Evolutionary conservation across 2,329 filamentous ascomycete genomes (phyloP).

Genomic region (Colletotrichum falcatum): DNA sequence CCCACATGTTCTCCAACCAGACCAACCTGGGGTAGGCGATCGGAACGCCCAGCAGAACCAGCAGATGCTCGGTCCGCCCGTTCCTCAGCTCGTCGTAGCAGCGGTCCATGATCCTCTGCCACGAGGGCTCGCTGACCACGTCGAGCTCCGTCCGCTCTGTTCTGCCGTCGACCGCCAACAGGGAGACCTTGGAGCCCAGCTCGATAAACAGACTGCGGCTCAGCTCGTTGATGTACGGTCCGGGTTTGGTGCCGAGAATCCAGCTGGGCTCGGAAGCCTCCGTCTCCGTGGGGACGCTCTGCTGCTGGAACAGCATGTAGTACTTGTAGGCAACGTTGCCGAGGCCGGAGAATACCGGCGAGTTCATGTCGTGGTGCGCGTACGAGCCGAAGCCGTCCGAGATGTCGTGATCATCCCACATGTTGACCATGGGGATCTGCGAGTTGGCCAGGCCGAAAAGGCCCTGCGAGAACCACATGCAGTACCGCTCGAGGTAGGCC

Average conservation of each 20-base stretch:
- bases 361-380: conserved; percentile 89
- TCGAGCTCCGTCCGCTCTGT: conserved; percentile 90
- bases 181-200: conserved; percentile 81
- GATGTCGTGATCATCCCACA: conserved; percentile 95
- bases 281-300: conserved; percentile 84
- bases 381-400: conserved; percentile 96
- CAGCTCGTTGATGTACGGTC: conserved; percentile 89
- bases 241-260: conserved; percentile 82
- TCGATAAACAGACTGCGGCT: conserved; percentile 90
- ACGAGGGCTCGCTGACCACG: conserved; percentile 83
- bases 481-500: conserved; percentile 90
- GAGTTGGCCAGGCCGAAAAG: conserved; percentile 92
- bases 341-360: conserved; percentile 88
- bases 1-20: conserved; percentile 78
- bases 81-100: conserved; percentile 84
- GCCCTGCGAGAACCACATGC: conserved; percentile 96
- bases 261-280: conserved; percentile 90
- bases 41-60: conserved; percentile 87
- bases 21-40: conserved; percentile 82
- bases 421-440: conserved; percentile 98
- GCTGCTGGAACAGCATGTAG: conserved; percentile 98
- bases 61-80: conserved; percentile 88
- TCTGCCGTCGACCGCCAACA: conserved; percentile 90
- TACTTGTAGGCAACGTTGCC: conserved; percentile 97
- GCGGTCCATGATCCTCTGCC: conserved; percentile 87